phyloP scores from a whole-genome alignment of 179 eudicot species.

The Sideroxylon spinosum region DNA sequence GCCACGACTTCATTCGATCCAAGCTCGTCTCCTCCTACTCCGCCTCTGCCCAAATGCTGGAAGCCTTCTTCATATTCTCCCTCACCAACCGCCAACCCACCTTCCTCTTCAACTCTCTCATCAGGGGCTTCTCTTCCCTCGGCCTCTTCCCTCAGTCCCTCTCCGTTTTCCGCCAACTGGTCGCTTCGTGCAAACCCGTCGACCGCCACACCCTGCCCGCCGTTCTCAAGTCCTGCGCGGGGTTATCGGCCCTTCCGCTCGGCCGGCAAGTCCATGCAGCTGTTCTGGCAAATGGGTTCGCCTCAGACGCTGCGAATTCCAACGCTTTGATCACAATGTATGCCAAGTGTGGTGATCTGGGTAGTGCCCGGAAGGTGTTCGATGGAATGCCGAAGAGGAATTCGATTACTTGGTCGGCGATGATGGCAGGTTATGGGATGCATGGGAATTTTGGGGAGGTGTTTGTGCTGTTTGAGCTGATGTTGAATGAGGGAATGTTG shows the following conservation, averaged over 20 bases:
- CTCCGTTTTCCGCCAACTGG: slow-evolving; percentile 33
- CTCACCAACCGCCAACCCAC: slow-evolving; percentile 40
- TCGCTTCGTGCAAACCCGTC: slow-evolving; percentile 24
- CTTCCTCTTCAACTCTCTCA: slow-evolving; percentile 52
- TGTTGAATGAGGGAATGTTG: slow-evolving; percentile 33
- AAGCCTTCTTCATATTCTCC: slow-evolving; percentile 41
- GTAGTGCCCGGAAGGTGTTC: slow-evolving; percentile 40
- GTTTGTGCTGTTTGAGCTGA: slow-evolving; percentile 37
- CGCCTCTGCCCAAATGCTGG: slow-evolving; percentile 34
- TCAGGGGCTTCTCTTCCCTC: slow-evolving; percentile 40
- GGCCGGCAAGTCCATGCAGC: slow-evolving; percentile 39
- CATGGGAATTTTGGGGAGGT: slow-evolving; percentile 36
- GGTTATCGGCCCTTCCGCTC: slow-evolving; percentile 26
- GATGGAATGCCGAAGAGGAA: slow-evolving; percentile 44
- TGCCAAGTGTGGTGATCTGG: slow-evolving; percentile 40
- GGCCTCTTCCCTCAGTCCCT: slow-evolving; percentile 33
- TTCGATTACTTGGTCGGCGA: slow-evolving; percentile 43
- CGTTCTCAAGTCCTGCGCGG: slow-evolving; percentile 42
- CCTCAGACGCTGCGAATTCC: slow-evolving; percentile 33
- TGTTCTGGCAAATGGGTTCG: slow-evolving; percentile 41
- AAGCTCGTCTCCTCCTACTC: slow-evolving; percentile 49
- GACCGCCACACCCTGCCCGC: slow-evolving; percentile 44
- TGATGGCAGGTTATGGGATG: slow-evolving; percentile 51
- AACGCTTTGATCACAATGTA: slow-evolving; percentile 56
- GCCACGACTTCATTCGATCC: slow-evolving; percentile 45